Base-by-base conservation (phyloP, 1,284 basidiomycete genomes). In the Cryptococcus hybrid region DNA sequence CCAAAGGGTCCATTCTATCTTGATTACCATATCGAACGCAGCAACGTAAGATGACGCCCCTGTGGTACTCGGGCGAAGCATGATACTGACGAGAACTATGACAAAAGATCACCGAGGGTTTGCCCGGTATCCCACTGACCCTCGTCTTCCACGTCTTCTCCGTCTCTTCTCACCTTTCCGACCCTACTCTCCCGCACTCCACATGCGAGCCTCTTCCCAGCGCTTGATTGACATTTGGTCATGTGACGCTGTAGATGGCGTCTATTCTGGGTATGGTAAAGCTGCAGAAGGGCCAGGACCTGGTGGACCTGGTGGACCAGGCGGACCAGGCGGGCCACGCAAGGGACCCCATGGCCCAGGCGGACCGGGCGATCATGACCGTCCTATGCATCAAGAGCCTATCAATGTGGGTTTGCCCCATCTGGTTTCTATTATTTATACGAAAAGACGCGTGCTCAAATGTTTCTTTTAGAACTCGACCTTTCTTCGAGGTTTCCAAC, bases 1-100 rank as follows among this genome's bases (percentile, higher is more conserved):
- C 18, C 18, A 18, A 18, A 63, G 57, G 66, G 66, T n/a, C 66
- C 66, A 5, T 67, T 65, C 60, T 67, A 62, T 54, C 42, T 67
- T 24, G 52, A 63, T n/a, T 59, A 59, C 35, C 50, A 58, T 11
- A 51, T 60, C 9, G 30, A 58, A 12, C 4, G 11, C 18, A 18
- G 18, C 18, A 18, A 18, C 18, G 18, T 18, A 18, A 18, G 18
- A 18, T 18, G 18, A 18, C 18, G 18, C 18, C 18, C 18, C 18
- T 18, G 18, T 18, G 18, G 18, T 18, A 18, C 18, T 18, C 18
- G 18, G 18, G 18, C 18, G 18, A 18, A 18, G 18, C 18, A 18
- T 18, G 18, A 18, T 18, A 18, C 18, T 18, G 18, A 18, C 18
- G 18, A 18, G 18, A 18, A 18, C 42, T 6, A 4, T 44, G 42